A percentile compares a stretch with the other conserved stretches of the same genome.
Conservation (phyloP, 78 protist species). For the Protostelium mycophagum region DNA sequence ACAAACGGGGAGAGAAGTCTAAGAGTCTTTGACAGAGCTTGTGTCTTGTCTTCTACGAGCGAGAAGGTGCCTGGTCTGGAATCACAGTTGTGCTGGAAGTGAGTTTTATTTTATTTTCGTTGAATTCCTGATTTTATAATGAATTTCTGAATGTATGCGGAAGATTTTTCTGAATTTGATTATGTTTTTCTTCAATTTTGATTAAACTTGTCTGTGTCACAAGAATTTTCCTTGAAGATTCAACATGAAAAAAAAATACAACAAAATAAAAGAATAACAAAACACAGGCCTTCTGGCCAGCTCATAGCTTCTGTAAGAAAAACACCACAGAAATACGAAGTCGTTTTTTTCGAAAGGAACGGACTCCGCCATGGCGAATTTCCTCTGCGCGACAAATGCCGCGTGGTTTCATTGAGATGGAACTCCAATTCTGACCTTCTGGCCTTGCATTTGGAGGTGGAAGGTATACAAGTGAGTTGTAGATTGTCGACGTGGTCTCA, state of each 20-base stretch:
- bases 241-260: too few species aligned
- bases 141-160: too few species aligned
- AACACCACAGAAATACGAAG: conserved; percentile 22
- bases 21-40: conserved; percentile 47
- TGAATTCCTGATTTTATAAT: background rate
- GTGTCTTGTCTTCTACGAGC: conserved; percentile 14
- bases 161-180: too few species aligned
- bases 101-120: background rate
- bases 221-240: too few species aligned
- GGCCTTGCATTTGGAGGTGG: conserved; percentile 18
- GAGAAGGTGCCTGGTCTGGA: conserved; percentile 37
- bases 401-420: conserved; percentile 27
- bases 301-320: conserved; percentile 15
- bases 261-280: too few species aligned
- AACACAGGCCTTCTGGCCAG: conserved; percentile 3
- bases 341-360: conserved; percentile 58
- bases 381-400: background rate
- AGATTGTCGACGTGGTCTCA: background rate
- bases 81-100: conserved; percentile 25
- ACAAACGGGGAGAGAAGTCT: background rate
- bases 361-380: conserved; percentile 69
- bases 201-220: too few species aligned
- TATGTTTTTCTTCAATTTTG: too few species aligned
- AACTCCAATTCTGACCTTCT: conserved; percentile 36
- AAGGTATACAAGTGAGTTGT: background rate